Percentiles rank a stretch among this genome's conserved stretches.
Conservation (phyloP, 495 filamentous ascomycete genomes). For the Entonaema liquescens region DNA sequence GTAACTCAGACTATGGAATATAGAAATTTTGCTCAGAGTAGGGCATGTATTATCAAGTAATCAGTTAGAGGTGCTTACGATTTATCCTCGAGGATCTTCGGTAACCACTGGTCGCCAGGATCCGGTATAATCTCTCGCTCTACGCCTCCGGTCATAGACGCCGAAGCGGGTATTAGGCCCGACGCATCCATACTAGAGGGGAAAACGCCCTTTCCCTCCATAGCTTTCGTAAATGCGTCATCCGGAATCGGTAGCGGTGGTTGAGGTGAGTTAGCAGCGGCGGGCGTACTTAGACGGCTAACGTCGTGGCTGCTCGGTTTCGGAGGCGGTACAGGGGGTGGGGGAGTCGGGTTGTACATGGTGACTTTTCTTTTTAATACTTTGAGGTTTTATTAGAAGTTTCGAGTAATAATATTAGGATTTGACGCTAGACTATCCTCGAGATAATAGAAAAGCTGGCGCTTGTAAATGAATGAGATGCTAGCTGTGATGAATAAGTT, state of each 20-base stretch:
- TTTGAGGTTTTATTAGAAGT: not conserved
- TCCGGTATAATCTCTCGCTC: slow-evolving; percentile 49
- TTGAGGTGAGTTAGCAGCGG: slow-evolving; percentile 50
- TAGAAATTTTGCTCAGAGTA: too few species aligned
- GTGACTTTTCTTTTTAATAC: not conserved
- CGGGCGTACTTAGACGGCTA: slow-evolving; percentile 71
- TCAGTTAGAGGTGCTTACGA: slow-evolving; percentile 60
- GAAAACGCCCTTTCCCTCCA: slow-evolving; percentile 17
- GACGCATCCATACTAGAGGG: slow-evolving; percentile 24
- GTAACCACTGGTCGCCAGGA: slow-evolving; percentile 71
- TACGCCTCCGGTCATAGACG: slow-evolving; percentile 6
- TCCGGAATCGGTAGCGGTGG: slow-evolving; percentile 53
- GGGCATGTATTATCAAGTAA: too few species aligned
- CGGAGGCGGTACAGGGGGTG: slow-evolving; percentile 75
- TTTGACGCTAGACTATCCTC: not conserved
- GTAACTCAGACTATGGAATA: too few species aligned
- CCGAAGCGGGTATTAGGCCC: slow-evolving; percentile 35
- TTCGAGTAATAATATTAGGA: not conserved
- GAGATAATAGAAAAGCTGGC: not conserved
- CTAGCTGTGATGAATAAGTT: slow-evolving; percentile 1
- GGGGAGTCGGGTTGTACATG: slow-evolving; percentile 46
- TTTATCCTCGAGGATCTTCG: slow-evolving; percentile 75
- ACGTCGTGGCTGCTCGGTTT: slow-evolving; percentile 75
- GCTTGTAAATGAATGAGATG: not conserved
- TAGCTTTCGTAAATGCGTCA: slow-evolving; percentile 17